phyloP scores from a whole-genome alignment of 2,329 filamentous ascomycete species.

The Epicoccum nigrum region DNA sequence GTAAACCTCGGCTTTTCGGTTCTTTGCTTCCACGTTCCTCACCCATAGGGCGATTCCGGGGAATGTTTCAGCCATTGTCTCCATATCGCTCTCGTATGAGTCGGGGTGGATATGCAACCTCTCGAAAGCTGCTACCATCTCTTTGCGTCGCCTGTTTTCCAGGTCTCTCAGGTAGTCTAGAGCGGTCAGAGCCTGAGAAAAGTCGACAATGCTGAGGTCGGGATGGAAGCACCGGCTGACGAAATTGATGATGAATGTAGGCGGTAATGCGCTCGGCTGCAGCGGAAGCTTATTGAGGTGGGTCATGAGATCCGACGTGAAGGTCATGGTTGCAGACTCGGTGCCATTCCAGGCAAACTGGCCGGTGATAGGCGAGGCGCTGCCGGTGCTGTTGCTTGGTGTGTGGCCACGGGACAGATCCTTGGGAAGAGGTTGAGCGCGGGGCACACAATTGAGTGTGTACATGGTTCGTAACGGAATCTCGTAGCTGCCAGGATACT shows the following conservation, averaged over 20 bases:
- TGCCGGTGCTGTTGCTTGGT: constrained; percentile 44
- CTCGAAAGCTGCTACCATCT: constrained; percentile 61
- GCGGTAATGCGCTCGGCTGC: constrained; percentile 67
- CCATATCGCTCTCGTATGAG: constrained; percentile 54
- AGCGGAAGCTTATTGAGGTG: constrained; percentile 65
- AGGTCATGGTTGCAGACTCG: constrained; percentile 51
- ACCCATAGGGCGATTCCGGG: constrained; percentile 64
- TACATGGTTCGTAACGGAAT: constrained; percentile 72
- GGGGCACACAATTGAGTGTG: constrained; percentile 66
- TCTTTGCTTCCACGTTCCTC: constrained; percentile 54
- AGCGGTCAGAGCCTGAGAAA: constrained; percentile 68
- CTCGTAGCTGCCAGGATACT: constrained; percentile 68
- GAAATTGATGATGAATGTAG: constrained; percentile 67
- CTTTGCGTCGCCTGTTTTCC: constrained; percentile 64
- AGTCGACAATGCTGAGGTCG: constrained; percentile 65
- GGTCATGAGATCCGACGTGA: constrained; percentile 58
- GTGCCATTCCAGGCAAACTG: constrained; percentile 43
- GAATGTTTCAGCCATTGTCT: constrained; percentile 57
- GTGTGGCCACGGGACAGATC: constrained; percentile 42
- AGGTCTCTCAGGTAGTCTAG: constrained; percentile 71
- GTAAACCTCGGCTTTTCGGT: constrained; percentile 44
- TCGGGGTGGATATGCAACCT: constrained; percentile 60
- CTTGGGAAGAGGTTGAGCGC: constrained; percentile 48
- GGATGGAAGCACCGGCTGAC: constrained; percentile 64
- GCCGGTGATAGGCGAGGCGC: constrained; percentile 41